A percentile compares a stretch with the other conserved stretches of the same genome.
These are phyloP conservation scores for Magnolia kwangsiensis DNA, from an alignment of 164 flowering plant genomes.

Conservation along the genomic window DNA sequence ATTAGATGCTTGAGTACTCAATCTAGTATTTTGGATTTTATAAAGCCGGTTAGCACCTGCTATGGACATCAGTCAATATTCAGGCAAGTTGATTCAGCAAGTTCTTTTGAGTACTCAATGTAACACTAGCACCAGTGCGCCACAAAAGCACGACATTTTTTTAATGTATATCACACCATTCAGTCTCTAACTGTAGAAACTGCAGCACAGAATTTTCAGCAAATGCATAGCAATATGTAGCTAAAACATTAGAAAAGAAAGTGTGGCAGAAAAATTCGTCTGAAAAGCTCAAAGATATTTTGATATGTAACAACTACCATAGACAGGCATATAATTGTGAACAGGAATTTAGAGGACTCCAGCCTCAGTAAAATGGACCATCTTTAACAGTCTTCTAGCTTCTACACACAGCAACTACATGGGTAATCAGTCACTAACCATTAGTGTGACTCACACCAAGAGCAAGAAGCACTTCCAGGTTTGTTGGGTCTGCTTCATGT, in stretches of 20 bases:
- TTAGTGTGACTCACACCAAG: slow-evolving; percentile 99
- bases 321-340: neutral
- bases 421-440: slow-evolving; percentile 47
- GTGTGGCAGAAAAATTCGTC: neutral
- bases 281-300: neutral
- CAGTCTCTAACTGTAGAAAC: neutral
- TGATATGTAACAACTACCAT: no score
- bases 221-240: neutral
- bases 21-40: no score
- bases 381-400: neutral
- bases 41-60: no score
- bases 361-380: neutral
- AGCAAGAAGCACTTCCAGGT: slow-evolving; percentile 96
- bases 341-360: neutral
- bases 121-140: no score
- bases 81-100: no score
- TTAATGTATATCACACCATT: no score
- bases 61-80: no score
- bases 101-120: no score
- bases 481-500: slow-evolving; percentile 84
- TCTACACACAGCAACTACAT: neutral
- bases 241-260: neutral
- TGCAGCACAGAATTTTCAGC: neutral
- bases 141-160: no score
- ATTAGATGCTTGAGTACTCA: no score